Evolutionary conservation across 345 rosid genomes (phyloP), one percentile per base, ranked within the genome.

Genomic region (Lenwebbia sp.): DNA sequence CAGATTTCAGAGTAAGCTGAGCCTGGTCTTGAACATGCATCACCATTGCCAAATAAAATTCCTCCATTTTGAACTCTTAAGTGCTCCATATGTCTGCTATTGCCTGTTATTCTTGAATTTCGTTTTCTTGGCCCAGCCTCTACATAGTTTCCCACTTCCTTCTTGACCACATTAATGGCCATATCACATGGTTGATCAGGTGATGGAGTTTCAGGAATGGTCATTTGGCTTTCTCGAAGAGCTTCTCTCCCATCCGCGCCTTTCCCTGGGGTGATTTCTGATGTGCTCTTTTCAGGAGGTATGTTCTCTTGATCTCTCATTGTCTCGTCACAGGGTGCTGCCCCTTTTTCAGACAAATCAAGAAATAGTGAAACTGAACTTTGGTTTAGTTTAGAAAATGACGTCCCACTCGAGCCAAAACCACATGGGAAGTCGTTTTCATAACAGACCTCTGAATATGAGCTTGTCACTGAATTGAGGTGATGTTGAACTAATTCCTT

Each of bases 131-230:
- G 93, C 87, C 98, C 99, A 81, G 89, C 87, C 78, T 96, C 99
- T 83, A 87, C 87, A 84, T 92, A 90, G 84, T 95, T 95, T 10
- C 95, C 98, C 53, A 83, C 91, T 53, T 97, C 99, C 91, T 95
- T 95, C 92, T 94, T 95, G 78, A 88, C 86, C 85, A 90, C 93
- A 76, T 89, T 94, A 82, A 87, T 90, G 44, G 50, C 87, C 83
- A 89, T 70, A 56, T 96, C 99, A 84, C 94, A 87, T 75, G 99
- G 97, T 90, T 94, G 98, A 51, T 97, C 99, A 49, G 99, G 99
- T 85, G 99, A 97, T 78, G 99, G 99, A 4, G 99, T 97, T 92
- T 97, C 99, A 50, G 99, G 99, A 82, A 96, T 94, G 78, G 99
- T 96, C 93, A 97, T 91, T 84, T 90, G 95, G 87, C 91, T 85